A percentile compares a stretch with the other conserved stretches of the same genome.
phyloP scores from a whole-genome alignment of 345 rosid species.

The Eutrema heterophyllum region DNA sequence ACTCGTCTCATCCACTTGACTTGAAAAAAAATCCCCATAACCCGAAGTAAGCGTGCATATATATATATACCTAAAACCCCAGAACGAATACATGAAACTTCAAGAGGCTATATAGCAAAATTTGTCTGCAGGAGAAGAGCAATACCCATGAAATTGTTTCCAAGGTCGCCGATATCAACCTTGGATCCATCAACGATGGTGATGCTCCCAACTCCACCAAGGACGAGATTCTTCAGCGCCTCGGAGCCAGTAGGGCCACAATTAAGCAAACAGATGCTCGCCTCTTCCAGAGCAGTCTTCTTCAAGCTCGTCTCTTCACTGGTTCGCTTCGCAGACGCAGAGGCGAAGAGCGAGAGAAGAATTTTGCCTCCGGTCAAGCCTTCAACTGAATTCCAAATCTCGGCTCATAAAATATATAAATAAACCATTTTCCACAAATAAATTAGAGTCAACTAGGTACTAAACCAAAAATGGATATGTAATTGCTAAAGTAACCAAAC shows the following conservation, averaged over 20 bases:
- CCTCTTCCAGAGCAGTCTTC: slow-evolving; percentile 80
- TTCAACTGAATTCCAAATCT: too few relatives aligned
- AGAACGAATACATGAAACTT: neutral
- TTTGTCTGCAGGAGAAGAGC: neutral
- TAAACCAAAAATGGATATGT: too few relatives aligned
- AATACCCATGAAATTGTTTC: slow-evolving; percentile 94
- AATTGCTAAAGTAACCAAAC: too few relatives aligned
- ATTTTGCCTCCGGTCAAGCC: too few relatives aligned
- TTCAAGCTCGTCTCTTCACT: too few relatives aligned
- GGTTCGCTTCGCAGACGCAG: too few relatives aligned
- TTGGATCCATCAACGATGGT: slow-evolving; percentile 90
- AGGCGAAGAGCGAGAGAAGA: too few relatives aligned
- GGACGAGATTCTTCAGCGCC: slow-evolving; percentile 92
- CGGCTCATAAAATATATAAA: too few relatives aligned
- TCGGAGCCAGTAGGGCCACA: slow-evolving; percentile 99
- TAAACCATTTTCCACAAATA: too few relatives aligned
- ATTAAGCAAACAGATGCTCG: slow-evolving; percentile 88
- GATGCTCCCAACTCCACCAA: slow-evolving; percentile 93
- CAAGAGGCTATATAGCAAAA: neutral
- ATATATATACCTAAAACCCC: neutral
- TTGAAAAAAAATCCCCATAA: slow-evolving; percentile 17
- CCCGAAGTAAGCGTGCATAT: neutral
- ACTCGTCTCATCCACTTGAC: slow-evolving; percentile 70
- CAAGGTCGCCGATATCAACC: slow-evolving; percentile 86
- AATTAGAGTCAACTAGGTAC: too few relatives aligned